Conservation (phyloP, 1,284 basidiomycete species). For the Gymnopus androsaceus region DNA sequence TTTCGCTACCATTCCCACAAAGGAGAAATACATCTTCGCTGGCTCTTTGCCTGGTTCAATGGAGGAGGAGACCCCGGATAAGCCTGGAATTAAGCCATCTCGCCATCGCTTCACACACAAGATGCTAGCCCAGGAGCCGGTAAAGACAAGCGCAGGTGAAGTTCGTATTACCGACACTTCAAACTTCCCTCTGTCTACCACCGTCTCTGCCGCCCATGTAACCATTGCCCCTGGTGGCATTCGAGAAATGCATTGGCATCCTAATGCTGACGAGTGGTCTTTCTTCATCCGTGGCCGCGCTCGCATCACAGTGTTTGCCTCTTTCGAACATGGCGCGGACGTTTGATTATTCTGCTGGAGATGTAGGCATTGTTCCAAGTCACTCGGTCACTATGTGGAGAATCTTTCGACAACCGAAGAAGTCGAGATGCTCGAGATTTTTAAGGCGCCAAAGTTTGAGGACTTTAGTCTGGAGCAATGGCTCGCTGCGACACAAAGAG, state of each 20-base stretch:
- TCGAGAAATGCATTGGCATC: conserved; percentile 68
- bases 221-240: conserved; percentile 69
- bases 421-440: conserved; percentile 65
- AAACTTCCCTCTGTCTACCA: conserved; percentile 46
- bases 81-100: too few species aligned
- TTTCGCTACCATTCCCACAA: conserved; percentile 57
- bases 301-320: conserved; percentile 66
- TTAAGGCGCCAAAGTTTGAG: conserved; percentile 48
- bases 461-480: too few species aligned
- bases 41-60: conserved; percentile 46
- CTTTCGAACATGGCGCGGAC: conserved; percentile 62
- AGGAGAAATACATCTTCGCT: conserved; percentile 71
- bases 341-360: conserved; percentile 69
- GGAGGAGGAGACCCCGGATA: conserved; percentile 22
- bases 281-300: conserved; percentile 56
- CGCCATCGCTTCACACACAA: too few species aligned
- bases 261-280: conserved; percentile 68
- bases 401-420: conserved; percentile 52
- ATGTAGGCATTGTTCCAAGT: conserved; percentile 55
- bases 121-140: too few species aligned
- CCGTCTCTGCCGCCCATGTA: conserved; percentile 67
- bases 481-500: too few species aligned
- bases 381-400: conserved; percentile 71
- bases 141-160: conserved; percentile 41
- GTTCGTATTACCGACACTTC: conserved; percentile 65